Evolutionary conservation across 495 filamentous ascomycete genomes (phyloP).

Genomic region (Aspergillus egyptiacus): DNA sequence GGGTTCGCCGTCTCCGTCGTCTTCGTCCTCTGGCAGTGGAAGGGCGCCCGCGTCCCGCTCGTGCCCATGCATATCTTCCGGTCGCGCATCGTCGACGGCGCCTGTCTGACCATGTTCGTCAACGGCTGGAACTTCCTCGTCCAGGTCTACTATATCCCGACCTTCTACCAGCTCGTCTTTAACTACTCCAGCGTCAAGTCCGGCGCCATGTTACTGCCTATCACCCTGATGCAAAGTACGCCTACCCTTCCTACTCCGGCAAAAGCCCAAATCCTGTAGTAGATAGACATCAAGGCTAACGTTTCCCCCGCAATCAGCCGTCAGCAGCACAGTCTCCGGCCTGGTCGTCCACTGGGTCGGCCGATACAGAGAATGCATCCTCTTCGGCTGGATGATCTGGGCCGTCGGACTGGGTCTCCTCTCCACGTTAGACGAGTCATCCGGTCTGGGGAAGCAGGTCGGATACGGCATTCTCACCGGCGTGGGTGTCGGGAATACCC

Average conservation of each 20-base stretch:
- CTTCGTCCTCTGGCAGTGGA: constrained; percentile 50
- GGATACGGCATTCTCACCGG: constrained; percentile 48
- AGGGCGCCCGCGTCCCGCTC: constrained; percentile 25
- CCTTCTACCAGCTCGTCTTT: constrained; percentile 51
- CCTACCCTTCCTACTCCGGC: background rate
- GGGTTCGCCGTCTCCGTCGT: constrained; percentile 36
- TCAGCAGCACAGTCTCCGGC: constrained; percentile 47
- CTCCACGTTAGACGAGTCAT: constrained; percentile 45
- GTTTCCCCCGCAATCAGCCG: too few species aligned
- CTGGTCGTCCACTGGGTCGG: constrained; percentile 48
- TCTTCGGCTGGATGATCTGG: constrained; percentile 49
- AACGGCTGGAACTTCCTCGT: constrained; percentile 52
- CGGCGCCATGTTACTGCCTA: constrained; percentile 48
- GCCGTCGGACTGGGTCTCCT: constrained; percentile 48
- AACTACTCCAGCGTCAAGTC: constrained; percentile 46
- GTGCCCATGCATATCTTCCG: constrained; percentile 46
- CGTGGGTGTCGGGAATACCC: constrained; percentile 47
- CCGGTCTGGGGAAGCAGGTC: constrained; percentile 47
- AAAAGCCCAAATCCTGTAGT: too few species aligned
- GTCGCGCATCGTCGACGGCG: constrained; percentile 45
- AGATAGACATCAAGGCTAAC: too few species aligned
- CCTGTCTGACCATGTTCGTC: constrained; percentile 49
- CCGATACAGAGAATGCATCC: constrained; percentile 48
- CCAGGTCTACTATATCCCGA: constrained; percentile 51
- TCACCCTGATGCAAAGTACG: constrained; percentile 47